Conservation (phyloP, 148 eudicot species). For the Suaeda aralocaspica region DNA sequence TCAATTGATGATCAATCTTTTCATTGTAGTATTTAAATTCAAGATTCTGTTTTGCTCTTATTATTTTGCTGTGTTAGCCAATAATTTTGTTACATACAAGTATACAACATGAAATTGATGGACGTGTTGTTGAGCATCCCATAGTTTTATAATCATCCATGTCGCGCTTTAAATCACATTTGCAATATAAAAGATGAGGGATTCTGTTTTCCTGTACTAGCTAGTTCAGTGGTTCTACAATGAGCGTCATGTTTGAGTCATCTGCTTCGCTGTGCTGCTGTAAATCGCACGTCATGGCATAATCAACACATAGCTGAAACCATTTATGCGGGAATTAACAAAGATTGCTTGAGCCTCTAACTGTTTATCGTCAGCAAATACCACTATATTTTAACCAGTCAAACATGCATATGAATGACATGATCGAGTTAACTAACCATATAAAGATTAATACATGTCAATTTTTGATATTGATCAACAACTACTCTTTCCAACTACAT, state of each 20-base stretch:
- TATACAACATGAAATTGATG: not conserved
- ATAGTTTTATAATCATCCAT: not conserved
- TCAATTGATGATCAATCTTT: not conserved
- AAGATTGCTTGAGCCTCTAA: not conserved
- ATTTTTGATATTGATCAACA: conserved; percentile 8
- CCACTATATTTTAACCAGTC: not conserved
- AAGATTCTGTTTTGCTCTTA: not conserved
- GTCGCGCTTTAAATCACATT: not conserved
- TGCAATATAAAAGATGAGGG: not conserved
- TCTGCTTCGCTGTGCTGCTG: no score
- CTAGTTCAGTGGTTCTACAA: no score
- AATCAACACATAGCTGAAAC: no score
- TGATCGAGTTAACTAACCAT: conserved; percentile 1
- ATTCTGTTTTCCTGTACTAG: not conserved
- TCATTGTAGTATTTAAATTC: not conserved
- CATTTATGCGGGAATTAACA: not conserved
- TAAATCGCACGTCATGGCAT: no score
- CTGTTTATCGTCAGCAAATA: not conserved
- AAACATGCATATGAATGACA: not conserved
- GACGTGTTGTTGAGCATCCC: not conserved
- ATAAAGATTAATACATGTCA: not conserved
- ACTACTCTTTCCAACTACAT: not conserved
- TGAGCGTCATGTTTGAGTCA: not conserved
- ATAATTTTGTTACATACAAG: not conserved
- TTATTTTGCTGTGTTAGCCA: not conserved